Evolutionary conservation across 1,139 yeast genomes (phyloP), one percentile per base, ranked within the genome.

Genomic region (Scheffersomyces cryptocercus): DNA sequence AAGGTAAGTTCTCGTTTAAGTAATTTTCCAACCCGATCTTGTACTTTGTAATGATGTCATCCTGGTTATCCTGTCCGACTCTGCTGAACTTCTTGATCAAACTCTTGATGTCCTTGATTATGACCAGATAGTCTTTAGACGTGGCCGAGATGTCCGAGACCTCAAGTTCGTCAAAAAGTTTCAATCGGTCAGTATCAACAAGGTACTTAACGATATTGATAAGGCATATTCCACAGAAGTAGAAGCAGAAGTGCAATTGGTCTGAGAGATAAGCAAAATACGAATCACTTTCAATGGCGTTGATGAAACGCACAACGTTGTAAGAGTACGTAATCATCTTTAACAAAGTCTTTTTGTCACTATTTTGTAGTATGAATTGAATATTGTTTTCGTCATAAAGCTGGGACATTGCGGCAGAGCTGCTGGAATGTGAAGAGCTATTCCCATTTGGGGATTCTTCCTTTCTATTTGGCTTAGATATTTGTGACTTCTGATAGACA

Each of bases 211-310:
- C 36, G 3, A 63, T 44, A 39, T 62, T 69, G 11, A 77, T 56
- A 42, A 80, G 61, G 50, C 81, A 62, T 7, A 79, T 55, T 0
- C 79, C 78, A 28, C 82, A 67, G 54, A 73, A 81, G 43, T 75
- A 75, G 38, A 81, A 77, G 45, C 77, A 75, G 49, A 82, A 76
- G 53, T 82, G 88, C 36, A 84, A 70, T 59, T 83, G 88, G 62
- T 85, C 90, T 20, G 86, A 80, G 28, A 84, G 69, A 55, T 82
- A 82, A 3, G 88, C 85, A 62, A 85, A 84, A 55, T 82, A 84
- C 3, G 81, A 73, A 54, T 80, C 84, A 56, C 80, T 81, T 30
- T 72, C 75, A 36, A 82, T 76, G 14, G 70, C 51, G 16, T 61
- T 53, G 7, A 69, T 61, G 35, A 65, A 65, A 39, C 67, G 70